A percentile compares a stretch with the other conserved stretches of the same genome.
These are phyloP conservation scores for Mycosphaerella sp. DNA, from an alignment of 2,329 filamentous ascomycete genomes.

Conservation along the genomic window DNA sequence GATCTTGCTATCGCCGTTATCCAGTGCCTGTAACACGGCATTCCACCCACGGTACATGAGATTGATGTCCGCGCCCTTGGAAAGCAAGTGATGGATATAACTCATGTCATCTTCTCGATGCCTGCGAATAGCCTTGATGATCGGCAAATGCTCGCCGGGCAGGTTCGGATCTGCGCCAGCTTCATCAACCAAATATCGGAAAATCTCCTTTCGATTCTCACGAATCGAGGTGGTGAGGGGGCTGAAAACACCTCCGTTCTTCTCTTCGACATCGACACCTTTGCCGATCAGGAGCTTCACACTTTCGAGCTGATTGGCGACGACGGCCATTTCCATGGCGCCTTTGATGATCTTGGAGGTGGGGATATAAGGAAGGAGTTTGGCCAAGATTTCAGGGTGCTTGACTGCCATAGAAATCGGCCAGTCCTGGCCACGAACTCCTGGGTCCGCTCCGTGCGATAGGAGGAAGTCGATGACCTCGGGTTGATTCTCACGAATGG, in stretches of 20 bases:
- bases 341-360: conserved; percentile 60
- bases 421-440: conserved; percentile 62
- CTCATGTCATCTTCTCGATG: conserved; percentile 52
- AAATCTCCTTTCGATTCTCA: conserved; percentile 56
- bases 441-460: conserved; percentile 54
- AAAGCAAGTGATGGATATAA: conserved; percentile 58
- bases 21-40: conserved; percentile 58
- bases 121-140: conserved; percentile 62
- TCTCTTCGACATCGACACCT: conserved; percentile 63
- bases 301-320: conserved; percentile 60
- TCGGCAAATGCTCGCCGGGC: conserved; percentile 63
- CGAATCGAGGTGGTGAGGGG: conserved; percentile 62
- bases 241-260: conserved; percentile 67
- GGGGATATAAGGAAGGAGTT: conserved; percentile 52
- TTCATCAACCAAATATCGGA: conserved; percentile 52
- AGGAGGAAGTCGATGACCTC: conserved; percentile 58
- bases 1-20: conserved; percentile 55
- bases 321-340: conserved; percentile 61
- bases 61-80: conserved; percentile 61
- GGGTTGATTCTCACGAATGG: conserved; percentile 54
- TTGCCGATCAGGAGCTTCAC: conserved; percentile 60
- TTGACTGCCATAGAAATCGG: conserved; percentile 63
- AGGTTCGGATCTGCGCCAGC: conserved; percentile 59
- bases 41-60: conserved; percentile 62
- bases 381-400: conserved; percentile 54